A percentile compares a stretch with the other conserved stretches of the same genome.
phyloP scores from a whole-genome alignment of 1,284 basidiomycete species.

The Ceratobasidium sp. region DNA sequence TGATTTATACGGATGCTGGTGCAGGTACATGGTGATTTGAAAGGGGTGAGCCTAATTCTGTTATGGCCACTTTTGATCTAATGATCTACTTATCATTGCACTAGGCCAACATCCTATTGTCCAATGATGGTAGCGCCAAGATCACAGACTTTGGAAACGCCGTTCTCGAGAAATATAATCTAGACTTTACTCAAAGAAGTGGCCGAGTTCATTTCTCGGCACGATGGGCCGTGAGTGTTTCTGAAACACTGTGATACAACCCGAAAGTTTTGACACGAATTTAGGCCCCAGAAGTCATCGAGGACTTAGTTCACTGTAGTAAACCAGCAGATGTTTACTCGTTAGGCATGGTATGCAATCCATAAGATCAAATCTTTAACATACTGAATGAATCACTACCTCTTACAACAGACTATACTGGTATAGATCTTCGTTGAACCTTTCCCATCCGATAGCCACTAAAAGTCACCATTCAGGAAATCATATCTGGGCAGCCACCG shows the following conservation, averaged over 20 bases:
- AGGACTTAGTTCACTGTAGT: background rate
- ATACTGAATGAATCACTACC: no score
- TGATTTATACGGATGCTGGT: no score
- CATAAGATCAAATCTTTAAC: background rate
- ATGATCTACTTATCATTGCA: background rate
- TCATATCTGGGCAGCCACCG: background rate
- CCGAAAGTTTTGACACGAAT: background rate
- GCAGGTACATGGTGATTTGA: constrained; percentile 40
- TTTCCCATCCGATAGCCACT: no score
- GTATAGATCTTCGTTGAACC: background rate
- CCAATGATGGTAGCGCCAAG: constrained; percentile 15
- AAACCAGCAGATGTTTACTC: constrained; percentile 18
- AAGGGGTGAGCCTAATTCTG: constrained; percentile 3
- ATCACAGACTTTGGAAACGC: constrained; percentile 35
- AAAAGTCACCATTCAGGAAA: background rate
- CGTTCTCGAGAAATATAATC: background rate
- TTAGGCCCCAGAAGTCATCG: constrained; percentile 34
- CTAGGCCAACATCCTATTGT: constrained; percentile 40
- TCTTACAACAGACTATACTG: constrained; percentile 4
- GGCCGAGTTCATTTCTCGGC: background rate
- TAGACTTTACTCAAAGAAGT: constrained; percentile 8
- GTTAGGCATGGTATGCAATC: constrained; percentile 32
- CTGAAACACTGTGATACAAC: no score
- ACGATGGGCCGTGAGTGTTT: constrained; percentile 36
- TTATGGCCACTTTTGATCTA: background rate